Percentiles rank a stretch among this genome's conserved stretches.
Evolutionary conservation across 1,139 yeast species (phyloP).

Genomic region (Pichia sp.): DNA sequence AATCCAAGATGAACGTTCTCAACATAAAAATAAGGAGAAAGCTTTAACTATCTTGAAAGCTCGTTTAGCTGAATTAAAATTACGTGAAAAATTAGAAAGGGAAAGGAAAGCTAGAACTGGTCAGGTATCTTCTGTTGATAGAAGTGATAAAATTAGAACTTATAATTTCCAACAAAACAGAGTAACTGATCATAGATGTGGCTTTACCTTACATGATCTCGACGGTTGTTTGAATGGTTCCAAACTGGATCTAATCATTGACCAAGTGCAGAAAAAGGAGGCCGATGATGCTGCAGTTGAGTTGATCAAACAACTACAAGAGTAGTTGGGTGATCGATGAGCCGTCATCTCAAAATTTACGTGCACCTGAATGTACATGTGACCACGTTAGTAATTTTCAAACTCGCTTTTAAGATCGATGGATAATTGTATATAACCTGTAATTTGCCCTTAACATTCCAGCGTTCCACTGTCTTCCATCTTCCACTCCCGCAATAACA

Average conservation of each 20-base stretch:
- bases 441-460: too few relatives aligned
- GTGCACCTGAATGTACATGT: too few relatives aligned
- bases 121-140: slow-evolving; percentile 82
- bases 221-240: slow-evolving; percentile 73
- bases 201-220: slow-evolving; percentile 69
- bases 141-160: slow-evolving; percentile 90
- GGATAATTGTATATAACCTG: too few relatives aligned
- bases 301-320: slow-evolving; percentile 26
- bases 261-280: slow-evolving; percentile 43
- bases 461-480: too few relatives aligned
- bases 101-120: slow-evolving; percentile 67
- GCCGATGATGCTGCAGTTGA: slow-evolving; percentile 38
- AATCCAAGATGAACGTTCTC: slow-evolving; percentile 94
- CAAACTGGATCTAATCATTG: slow-evolving; percentile 55
- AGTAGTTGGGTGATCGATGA: background rate
- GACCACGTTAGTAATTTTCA: too few relatives aligned
- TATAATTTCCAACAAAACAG: slow-evolving; percentile 90
- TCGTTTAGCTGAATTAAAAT: slow-evolving; percentile 73
- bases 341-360: too few relatives aligned
- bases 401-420: too few relatives aligned
- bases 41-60: slow-evolving; percentile 81
- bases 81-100: slow-evolving; percentile 53
- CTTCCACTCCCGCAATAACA: too few relatives aligned
- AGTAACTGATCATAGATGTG: slow-evolving; percentile 90
- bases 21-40: slow-evolving; percentile 90